Percentiles rank a stretch among this genome's conserved stretches.
phyloP scores from a whole-genome alignment of 768 basidiomycete species.

The Phaeolepiota aurea region DNA sequence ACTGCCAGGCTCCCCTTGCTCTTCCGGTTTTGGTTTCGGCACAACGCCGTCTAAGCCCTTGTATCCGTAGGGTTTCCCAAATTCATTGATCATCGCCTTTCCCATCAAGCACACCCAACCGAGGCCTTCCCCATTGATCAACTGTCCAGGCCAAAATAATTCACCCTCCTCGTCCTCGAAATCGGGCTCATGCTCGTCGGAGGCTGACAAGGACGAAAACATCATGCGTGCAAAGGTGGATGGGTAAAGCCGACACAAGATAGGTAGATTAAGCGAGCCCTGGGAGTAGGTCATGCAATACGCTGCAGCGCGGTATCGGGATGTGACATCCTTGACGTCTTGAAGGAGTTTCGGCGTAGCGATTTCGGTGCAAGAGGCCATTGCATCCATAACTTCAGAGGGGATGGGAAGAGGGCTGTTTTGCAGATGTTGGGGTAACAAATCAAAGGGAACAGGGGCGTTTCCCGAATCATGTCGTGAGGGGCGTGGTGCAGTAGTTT shows the following conservation, averaged over 20 bases:
- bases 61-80: constrained; percentile 70
- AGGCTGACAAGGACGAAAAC: constrained; percentile 47
- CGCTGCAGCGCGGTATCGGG: constrained; percentile 29
- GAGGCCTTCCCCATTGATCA: constrained; percentile 66
- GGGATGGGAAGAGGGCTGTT: constrained; percentile 30
- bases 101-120: constrained; percentile 87
- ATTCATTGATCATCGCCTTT: constrained; percentile 79
- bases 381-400: constrained; percentile 32
- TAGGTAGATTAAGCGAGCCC: constrained; percentile 51
- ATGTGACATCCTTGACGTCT: constrained; percentile 32
- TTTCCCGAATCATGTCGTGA: constrained; percentile 19
- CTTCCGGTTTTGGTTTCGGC: constrained; percentile 47
- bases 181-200: constrained; percentile 74
- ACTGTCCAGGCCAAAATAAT: constrained; percentile 76
- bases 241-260: constrained; percentile 66
- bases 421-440: constrained; percentile 27
- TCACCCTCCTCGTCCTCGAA: constrained; percentile 84
- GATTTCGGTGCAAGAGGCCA: constrained; percentile 33
- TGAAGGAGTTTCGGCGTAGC: constrained; percentile 33
- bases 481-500: constrained; percentile 22
- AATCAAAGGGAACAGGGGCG: constrained; percentile 24
- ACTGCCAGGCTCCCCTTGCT: constrained; percentile 10
- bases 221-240: constrained; percentile 70
- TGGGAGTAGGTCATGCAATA: constrained; percentile 44
- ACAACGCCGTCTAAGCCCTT: constrained; percentile 65